A percentile compares a stretch with the other conserved stretches of the same genome.
Evolutionary conservation across 2,329 filamentous ascomycete species (phyloP).

Genomic region (Beauveria medogensis): DNA sequence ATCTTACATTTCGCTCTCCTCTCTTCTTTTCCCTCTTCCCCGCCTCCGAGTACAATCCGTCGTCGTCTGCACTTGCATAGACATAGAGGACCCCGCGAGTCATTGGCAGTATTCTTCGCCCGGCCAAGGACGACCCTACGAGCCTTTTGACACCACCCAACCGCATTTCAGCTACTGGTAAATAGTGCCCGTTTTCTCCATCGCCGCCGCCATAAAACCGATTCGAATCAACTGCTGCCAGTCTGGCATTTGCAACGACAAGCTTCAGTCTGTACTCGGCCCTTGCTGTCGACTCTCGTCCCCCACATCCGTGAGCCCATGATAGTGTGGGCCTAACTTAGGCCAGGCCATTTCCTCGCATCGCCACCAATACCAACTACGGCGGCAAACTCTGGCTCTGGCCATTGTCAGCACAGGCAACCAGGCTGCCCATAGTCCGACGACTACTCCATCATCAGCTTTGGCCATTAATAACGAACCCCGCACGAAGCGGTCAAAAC

Average conservation of each 20-base stretch:
- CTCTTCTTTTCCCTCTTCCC: background rate
- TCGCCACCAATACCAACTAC: background rate
- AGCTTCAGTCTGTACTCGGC: background rate
- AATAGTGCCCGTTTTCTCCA: background rate
- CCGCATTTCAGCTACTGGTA: no score
- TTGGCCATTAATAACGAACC: background rate
- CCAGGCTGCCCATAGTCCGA: background rate
- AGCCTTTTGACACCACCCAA: background rate
- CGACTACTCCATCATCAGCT: background rate
- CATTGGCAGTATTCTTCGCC: background rate
- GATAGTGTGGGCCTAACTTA: background rate
- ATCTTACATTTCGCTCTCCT: background rate
- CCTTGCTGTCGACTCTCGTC: background rate
- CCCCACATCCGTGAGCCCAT: background rate
- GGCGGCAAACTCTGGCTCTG: background rate
- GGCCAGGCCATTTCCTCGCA: background rate
- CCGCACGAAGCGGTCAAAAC: background rate
- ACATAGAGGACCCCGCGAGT: background rate
- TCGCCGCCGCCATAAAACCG: background rate
- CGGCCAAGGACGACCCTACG: no score
- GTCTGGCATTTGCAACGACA: background rate
- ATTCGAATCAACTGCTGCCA: background rate
- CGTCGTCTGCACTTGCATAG: background rate
- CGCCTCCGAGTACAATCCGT: background rate
- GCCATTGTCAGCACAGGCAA: background rate